A percentile compares a stretch with the other conserved stretches of the same genome.
phyloP scores from a whole-genome alignment of 208 protist genomes.

The Trypanosoma conorhini region DNA sequence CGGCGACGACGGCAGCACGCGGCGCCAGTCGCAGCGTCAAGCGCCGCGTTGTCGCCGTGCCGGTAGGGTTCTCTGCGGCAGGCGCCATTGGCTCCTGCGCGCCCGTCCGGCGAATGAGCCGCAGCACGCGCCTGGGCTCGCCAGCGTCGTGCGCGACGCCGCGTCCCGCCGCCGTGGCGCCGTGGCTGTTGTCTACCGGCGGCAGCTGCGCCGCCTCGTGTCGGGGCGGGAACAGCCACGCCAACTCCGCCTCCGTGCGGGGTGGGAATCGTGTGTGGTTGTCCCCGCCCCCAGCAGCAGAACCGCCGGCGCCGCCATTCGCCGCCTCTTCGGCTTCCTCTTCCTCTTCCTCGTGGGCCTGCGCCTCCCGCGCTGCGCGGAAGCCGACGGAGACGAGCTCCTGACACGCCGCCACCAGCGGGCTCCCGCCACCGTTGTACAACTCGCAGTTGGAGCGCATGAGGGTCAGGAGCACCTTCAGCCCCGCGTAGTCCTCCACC shows the following conservation, averaged over 20 bases:
- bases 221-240: constrained; percentile 31
- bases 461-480: constrained; percentile 50
- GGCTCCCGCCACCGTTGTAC: constrained; percentile 57
- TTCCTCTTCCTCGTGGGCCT: constrained; percentile 33
- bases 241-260: constrained; percentile 23
- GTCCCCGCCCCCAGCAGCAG: background rate
- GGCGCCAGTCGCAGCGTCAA: background rate
- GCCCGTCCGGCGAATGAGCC: background rate
- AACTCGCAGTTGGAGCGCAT: constrained; percentile 53
- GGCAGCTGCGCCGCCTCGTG: constrained; percentile 2
- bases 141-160: background rate
- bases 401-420: constrained; percentile 34
- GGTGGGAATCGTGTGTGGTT: background rate
- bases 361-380: constrained; percentile 49
- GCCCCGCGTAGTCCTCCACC: constrained; percentile 32
- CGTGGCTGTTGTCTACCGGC: background rate
- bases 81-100: background rate
- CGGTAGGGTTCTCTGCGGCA: no score
- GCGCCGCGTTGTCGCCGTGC: background rate
- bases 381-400: constrained; percentile 41
- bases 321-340: background rate
- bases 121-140: constrained; percentile 15
- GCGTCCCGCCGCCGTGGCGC: background rate
- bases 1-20: background rate
- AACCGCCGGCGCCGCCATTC: background rate